A percentile compares a stretch with the other conserved stretches of the same genome.
Conservation (phyloP, 2,329 filamentous ascomycete species). For the Trichophyton equinum region DNA sequence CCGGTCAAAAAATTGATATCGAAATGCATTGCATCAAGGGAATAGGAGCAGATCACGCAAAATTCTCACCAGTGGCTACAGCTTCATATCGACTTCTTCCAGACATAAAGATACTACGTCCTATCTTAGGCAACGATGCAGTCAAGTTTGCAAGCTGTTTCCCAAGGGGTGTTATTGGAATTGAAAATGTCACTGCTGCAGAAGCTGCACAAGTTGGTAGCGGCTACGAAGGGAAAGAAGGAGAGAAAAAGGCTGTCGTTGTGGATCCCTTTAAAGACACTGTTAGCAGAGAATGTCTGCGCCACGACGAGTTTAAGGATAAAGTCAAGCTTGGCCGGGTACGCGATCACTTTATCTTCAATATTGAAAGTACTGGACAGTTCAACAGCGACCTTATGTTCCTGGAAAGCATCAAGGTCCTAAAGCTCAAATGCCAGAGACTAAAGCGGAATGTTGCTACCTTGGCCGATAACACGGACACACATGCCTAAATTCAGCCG, state of each 20-base stretch:
- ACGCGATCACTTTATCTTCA: constrained; percentile 95
- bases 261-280: constrained; percentile 84
- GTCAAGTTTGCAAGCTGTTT: constrained; percentile 86
- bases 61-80: constrained; percentile 92
- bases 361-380: constrained; percentile 87
- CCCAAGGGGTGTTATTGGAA: constrained; percentile 69
- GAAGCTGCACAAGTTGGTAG: constrained; percentile 50
- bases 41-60: constrained; percentile 84
- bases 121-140: constrained; percentile 77
- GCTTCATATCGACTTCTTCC: constrained; percentile 86
- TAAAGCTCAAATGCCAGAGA: constrained; percentile 66
- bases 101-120: constrained; percentile 67
- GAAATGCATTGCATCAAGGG: constrained; percentile 93
- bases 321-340: constrained; percentile 88
- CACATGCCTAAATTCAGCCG: not conserved
- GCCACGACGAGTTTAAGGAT: constrained; percentile 83
- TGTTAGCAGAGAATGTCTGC: constrained; percentile 80
- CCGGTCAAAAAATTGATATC: constrained; percentile 74
- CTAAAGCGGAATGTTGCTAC: constrained; percentile 35
- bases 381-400: constrained; percentile 91
- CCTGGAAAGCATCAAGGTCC: constrained; percentile 69
- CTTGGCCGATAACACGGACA: constrained; percentile 25
- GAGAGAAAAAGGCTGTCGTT: constrained; percentile 79
- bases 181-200: constrained; percentile 57
- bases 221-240: constrained; percentile 61